A percentile compares a stretch with the other conserved stretches of the same genome.
These are phyloP conservation scores for Evernia prunastri DNA, from an alignment of 495 filamentous ascomycete genomes.

Conservation along the genomic window DNA sequence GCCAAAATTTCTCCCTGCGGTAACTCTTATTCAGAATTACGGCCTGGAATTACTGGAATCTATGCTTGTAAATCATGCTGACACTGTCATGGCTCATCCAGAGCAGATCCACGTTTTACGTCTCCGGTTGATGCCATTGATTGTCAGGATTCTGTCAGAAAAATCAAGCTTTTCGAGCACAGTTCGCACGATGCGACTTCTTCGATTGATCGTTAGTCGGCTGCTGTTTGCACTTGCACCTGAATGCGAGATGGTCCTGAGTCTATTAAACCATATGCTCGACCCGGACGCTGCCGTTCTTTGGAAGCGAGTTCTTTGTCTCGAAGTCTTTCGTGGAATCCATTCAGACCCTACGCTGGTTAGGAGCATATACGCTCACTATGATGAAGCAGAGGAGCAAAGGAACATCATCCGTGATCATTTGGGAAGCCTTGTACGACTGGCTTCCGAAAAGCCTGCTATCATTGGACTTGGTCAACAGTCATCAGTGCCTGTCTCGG, in stretches of 20 bases:
- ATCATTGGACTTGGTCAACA: conserved; percentile 83
- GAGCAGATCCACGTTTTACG: conserved; percentile 77
- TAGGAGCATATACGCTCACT: conserved; percentile 71
- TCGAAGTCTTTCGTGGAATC: conserved; percentile 82
- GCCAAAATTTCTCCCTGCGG: conserved; percentile 69
- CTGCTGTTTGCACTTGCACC: conserved; percentile 66
- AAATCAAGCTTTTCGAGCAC: conserved; percentile 74
- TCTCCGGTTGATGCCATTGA: conserved; percentile 74
- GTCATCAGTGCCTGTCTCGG: conserved; percentile 63
- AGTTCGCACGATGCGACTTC: conserved; percentile 71
- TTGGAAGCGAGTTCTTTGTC: conserved; percentile 84
- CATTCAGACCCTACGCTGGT: conserved; percentile 73
- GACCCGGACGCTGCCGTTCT: conserved; percentile 69
- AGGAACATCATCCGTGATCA: conserved; percentile 75
- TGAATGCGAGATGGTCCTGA: conserved; percentile 80
- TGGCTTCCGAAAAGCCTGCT: conserved; percentile 82
- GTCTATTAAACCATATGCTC: conserved; percentile 78
- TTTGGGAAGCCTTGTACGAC: conserved; percentile 73
- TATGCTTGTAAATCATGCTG: conserved; percentile 73
- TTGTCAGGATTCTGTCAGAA: conserved; percentile 71
- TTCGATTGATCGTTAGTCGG: conserved; percentile 69
- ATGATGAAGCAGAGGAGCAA: conserved; percentile 64
- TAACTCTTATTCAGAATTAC: conserved; percentile 68
- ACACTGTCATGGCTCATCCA: conserved; percentile 67
- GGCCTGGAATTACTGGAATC: conserved; percentile 89